Evolutionary conservation across 2,329 filamentous ascomycete genomes (phyloP), one percentile per base, ranked within the genome.

Genomic region (Thermochaetoides dissita): DNA sequence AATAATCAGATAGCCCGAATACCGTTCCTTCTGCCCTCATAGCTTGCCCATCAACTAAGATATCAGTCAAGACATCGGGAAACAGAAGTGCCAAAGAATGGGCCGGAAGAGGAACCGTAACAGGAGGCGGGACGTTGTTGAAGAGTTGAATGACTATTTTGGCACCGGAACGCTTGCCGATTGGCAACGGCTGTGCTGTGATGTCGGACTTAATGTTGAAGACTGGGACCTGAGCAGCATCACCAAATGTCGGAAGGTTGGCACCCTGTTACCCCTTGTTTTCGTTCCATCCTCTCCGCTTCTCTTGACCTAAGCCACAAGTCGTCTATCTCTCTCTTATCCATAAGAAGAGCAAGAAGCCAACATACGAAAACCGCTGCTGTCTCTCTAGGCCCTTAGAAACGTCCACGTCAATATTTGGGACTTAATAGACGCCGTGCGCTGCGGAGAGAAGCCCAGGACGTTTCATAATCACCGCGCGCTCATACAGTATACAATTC

Each of bases 391-490:
- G 68, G 64, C 59, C 3, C 53, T 71, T 2, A 51, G 50, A n/a
- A 48, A 38, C 0, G 55, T 71, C 5, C 62, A 63, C 52, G 59
- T 73, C 44, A 73, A 73, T 44, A 72, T 73, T 33, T 46, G 46
- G 29, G 69, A 74, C 51, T 67, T 74, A 43, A 52, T 74, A 6
- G 47, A 48, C 0, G 62, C 59, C 8, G 41, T 61, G 24, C 42
- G 51, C 6, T 47, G 44, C 2, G 47, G 48, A 8, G 29, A 3
- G 1, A 5, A 38, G 0, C 57, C 66, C 3, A 46, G 10, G 1
- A 55, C 52, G 30, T 71, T 68, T 48, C 6, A 11, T 1, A 64
- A 33, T 42, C 43, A 57, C 12, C 2, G 6, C 0, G 50, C 53
- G 3, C 61, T 74, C 3, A 46, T 57, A 0, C 5, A 39, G 0